Evolutionary conservation across 2,329 filamentous ascomycete genomes (phyloP).

Genomic region (Aspergillus pseudoterreus): DNA sequence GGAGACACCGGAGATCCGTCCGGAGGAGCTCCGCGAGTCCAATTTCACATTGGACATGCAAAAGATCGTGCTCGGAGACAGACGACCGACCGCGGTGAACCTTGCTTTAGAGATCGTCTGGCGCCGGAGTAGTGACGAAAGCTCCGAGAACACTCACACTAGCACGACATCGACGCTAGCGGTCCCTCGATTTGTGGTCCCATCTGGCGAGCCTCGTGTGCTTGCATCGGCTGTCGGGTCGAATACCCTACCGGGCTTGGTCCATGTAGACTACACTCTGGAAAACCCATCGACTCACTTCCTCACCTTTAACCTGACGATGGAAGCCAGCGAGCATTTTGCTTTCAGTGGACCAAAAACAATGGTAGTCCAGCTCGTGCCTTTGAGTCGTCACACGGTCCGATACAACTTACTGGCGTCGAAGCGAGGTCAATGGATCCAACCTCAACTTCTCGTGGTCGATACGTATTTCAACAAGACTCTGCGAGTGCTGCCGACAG

Average conservation of each 20-base stretch:
- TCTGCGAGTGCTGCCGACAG: slow-evolving; percentile 73
- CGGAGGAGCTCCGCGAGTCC: slow-evolving; percentile 67
- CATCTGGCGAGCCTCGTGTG: slow-evolving; percentile 82
- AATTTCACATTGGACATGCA: slow-evolving; percentile 71
- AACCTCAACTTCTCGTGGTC: slow-evolving; percentile 70
- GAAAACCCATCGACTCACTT: slow-evolving; percentile 96
- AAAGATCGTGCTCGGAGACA: slow-evolving; percentile 77
- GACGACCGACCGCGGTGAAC: slow-evolving; percentile 69
- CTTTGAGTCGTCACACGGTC: slow-evolving; percentile 71
- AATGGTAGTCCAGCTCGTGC: slow-evolving; percentile 74
- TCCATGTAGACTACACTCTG: slow-evolving; percentile 63
- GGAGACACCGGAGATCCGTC: slow-evolving; percentile 47
- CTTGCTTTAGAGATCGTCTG: slow-evolving; percentile 73
- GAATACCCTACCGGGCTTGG: slow-evolving; percentile 26
- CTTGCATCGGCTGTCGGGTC: slow-evolving; percentile 51
- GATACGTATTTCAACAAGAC: slow-evolving; percentile 94
- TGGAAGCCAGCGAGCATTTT: slow-evolving; percentile 91
- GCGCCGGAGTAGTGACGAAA: slow-evolving; percentile 52
- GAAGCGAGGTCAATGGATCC: slow-evolving; percentile 61
- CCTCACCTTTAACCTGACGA: slow-evolving; percentile 83
- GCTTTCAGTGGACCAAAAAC: slow-evolving; percentile 88
- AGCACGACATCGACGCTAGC: slow-evolving; percentile 66
- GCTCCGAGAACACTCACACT: slow-evolving; percentile 22
- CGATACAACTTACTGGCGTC: slow-evolving; percentile 71
- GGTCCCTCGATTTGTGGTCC: slow-evolving; percentile 75